Percentiles rank a stretch among this genome's conserved stretches.
Evolutionary conservation across 179 eudicot species (phyloP).

Genomic region (Beta macrorhiza): DNA sequence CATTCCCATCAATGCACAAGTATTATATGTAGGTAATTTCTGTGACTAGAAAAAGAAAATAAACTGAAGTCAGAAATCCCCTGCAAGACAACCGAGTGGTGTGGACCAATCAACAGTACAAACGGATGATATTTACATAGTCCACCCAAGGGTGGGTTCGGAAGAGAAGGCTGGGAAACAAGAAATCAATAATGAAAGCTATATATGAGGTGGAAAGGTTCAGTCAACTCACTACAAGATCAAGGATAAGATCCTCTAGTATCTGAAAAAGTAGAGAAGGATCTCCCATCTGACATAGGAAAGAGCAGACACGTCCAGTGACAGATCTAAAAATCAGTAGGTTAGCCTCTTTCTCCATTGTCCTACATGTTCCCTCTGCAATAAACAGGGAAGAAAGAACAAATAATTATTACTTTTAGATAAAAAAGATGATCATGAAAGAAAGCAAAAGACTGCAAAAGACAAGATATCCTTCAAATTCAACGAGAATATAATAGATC

Average conservation of each 20-base stretch:
- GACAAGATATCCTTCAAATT: not conserved
- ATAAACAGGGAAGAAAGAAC: constrained; percentile 14
- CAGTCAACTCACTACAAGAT: constrained; percentile 61
- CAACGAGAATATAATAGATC: not conserved
- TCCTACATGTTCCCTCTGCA: constrained; percentile 46
- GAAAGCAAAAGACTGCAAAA: not conserved
- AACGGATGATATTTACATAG: not conserved
- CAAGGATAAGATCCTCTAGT: constrained; percentile 61
- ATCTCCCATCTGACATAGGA: constrained; percentile 76
- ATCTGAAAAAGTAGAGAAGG: constrained; percentile 55
- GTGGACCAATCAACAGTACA: constrained; percentile 6
- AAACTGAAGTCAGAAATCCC: constrained; percentile 10
- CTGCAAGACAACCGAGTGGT: not conserved
- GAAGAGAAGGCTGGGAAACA: not conserved
- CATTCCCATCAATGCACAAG: constrained; percentile 70
- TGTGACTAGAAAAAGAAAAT: constrained; percentile 38
- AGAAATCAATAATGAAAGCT: not conserved
- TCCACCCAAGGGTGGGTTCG: not conserved
- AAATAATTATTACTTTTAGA: not conserved
- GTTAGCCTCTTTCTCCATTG: constrained; percentile 30
- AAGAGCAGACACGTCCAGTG: constrained; percentile 57
- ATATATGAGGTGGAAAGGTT: not conserved
- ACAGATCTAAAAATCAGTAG: constrained; percentile 46
- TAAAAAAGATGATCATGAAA: not conserved
- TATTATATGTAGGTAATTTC: constrained; percentile 54